Evolutionary conservation across 345 rosid genomes (phyloP), one percentile per base, ranked within the genome.

Genomic region (Trapa bicornis): DNA sequence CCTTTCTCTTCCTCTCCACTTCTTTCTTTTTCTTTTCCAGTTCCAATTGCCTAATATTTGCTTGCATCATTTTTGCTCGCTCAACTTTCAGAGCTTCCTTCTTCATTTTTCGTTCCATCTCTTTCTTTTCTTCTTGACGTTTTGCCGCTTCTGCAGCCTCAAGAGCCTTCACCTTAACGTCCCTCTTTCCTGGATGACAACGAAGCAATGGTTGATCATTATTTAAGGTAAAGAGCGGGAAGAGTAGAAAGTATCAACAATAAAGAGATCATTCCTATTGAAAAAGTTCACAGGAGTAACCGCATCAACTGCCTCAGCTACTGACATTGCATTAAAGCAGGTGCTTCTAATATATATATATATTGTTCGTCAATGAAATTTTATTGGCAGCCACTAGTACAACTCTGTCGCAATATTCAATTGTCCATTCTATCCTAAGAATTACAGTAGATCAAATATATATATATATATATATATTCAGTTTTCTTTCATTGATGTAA

Each of bases 71-170:
- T 76, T 81, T 91, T 64, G 88, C 96, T 45, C 97, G 83, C 79
- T 87, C 92, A 71, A 83, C 73, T 77, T 84, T 89, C 81, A 84
- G 39, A 70, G 95, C 95, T 69, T 89, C 96, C 80, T 86, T 95
- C 80, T 85, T 84, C 83, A 83, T 72, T 81, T 81, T 91, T 12
- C 96, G 83, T 54, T 95, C 96, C 74, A 84, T 83, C 72, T 95
- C 97, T 78, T 82, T 91, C 79, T 86, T 83, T 80, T 87, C 91
- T 45, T 87, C 92, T 74, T 84, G 84, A 68, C 89, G 85, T 75
- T 80, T 89, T 43, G 93, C 86, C 71, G 87, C 91, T 78, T 83
- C 96, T 71, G 99, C 96, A 75, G 86, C 90, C 80, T 83, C 96
- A 67, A 94, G 79, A 65, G 99, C 88, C 77, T 85, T 91, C 77